Conservation (phyloP, 768 basidiomycete species). For the Leccinum subgranulosum region DNA sequence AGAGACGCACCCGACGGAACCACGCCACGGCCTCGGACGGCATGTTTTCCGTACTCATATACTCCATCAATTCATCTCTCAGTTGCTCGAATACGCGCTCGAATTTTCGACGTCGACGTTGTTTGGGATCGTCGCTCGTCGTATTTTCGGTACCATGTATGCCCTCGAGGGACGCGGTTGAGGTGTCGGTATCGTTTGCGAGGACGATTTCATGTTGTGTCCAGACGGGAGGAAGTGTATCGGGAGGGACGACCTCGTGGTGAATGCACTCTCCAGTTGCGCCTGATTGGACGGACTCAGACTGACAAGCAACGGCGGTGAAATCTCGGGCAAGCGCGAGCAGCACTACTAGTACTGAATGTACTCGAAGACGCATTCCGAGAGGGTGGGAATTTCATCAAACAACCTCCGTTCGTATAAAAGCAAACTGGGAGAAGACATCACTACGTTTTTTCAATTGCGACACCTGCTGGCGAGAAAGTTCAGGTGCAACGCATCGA, state of each 20-base stretch:
- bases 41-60: conserved; percentile 69
- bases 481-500: too few species aligned
- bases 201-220: not conserved
- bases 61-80: conserved; percentile 72
- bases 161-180: not conserved
- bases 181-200: not conserved
- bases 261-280: not conserved
- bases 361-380: not conserved
- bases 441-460: too few species aligned
- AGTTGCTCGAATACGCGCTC: conserved; percentile 67
- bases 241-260: not conserved
- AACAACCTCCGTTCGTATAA: too few species aligned
- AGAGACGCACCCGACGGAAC: conserved; percentile 67
- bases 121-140: conserved; percentile 23
- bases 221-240: not conserved
- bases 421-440: too few species aligned
- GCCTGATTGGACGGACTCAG: not conserved
- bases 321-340: not conserved
- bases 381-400: not conserved
- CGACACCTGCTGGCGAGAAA: too few species aligned
- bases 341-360: not conserved
- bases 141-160: not conserved
- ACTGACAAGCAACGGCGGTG: not conserved
- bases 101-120: conserved; percentile 56
- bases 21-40: conserved; percentile 80